Base-by-base conservation (phyloP, 2,329 filamentous ascomycete species). In the Metarhizium rileyi region DNA sequence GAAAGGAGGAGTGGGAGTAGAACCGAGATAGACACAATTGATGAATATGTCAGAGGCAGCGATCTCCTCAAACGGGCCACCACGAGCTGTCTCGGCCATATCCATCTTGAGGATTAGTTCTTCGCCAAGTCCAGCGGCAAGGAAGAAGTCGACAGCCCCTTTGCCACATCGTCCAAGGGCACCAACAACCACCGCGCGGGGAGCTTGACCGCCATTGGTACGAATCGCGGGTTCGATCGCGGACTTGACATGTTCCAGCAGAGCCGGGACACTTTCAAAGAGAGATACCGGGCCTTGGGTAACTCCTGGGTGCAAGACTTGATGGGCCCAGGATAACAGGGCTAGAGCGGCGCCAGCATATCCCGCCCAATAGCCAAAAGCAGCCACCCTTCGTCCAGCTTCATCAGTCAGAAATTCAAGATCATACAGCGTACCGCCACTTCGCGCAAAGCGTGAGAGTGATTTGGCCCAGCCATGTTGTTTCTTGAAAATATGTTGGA, bases 361-460 rank as follows among this genome's bases (percentile, higher is more conserved):
- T 20, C 87, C 88, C 27, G 87, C 88, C 53, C 84, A 80, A 66
- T 83, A 87, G 14, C 84, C 78, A 59, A 89, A 88, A 1, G 83
- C 82, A 8, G 84, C 83, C 1, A 90, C 83, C 53, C 87, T 73
- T 44, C 86, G 75, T 35, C 86, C 86, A 27, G 71, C 75, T 55
- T 83, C 78, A 57, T 94, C 85, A 36, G 80, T 78, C 35, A 96
- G 74, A 65, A 95, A 96, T 65, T 95, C 90, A 35, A 96, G 77
- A 61, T 96, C 90, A 52, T 90, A 80, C 14, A 96, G 79, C 7
- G 56, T 42, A 5, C 55, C 59, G 4, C 56, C 56, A 51, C 87
- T 89, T 23, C 81, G 77, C 26, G 86, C 78, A 66, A 90, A 96
- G 50, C 90, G 78, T 50, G 81, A 76, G n/a, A 95, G 80, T 5